Evolutionary conservation across 2,329 filamentous ascomycete genomes (phyloP).

Genomic region (Colletotrichum brevisporum): DNA sequence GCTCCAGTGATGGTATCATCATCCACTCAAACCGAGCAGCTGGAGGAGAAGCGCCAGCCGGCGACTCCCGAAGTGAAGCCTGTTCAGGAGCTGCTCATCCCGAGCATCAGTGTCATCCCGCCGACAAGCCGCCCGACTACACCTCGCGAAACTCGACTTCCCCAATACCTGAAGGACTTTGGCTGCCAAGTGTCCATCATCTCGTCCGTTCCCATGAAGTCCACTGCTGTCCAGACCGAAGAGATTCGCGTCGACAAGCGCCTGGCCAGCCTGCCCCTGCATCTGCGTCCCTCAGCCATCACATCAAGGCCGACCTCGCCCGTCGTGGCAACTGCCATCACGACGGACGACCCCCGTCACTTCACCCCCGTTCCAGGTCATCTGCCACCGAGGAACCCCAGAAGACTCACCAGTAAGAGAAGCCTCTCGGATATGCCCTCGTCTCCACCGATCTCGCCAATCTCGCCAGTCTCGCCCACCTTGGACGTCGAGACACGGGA

Average conservation of each 20-base stretch:
- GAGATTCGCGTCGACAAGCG: slow-evolving; percentile 88
- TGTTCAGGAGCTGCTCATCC: slow-evolving; percentile 69
- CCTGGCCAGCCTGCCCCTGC: slow-evolving; percentile 79
- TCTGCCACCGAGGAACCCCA: slow-evolving; percentile 72
- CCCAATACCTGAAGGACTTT: slow-evolving; percentile 86
- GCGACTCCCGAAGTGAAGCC: slow-evolving; percentile 34
- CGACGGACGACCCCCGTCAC: slow-evolving; percentile 54
- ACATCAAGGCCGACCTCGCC: slow-evolving; percentile 72
- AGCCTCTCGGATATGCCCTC: slow-evolving; percentile 65
- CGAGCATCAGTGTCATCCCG: slow-evolving; percentile 92
- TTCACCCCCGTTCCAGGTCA: slow-evolving; percentile 68
- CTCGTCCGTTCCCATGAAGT: slow-evolving; percentile 65
- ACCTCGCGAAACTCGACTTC: slow-evolving; percentile 79
- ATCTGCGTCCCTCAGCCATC: slow-evolving; percentile 85
- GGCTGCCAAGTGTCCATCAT: slow-evolving; percentile 81
- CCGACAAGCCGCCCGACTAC: slow-evolving; percentile 87
- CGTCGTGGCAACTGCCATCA: slow-evolving; percentile 49
- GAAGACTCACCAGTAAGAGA: slow-evolving; percentile 63
- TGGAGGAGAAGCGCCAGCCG: slow-evolving; percentile 42
- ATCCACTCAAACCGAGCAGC: slow-evolving; percentile 73
- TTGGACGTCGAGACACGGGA: slow-evolving; percentile 66
- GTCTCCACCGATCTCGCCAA: slow-evolving; percentile 58
- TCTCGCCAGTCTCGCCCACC: slow-evolving; percentile 22
- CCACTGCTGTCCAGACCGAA: slow-evolving; percentile 82
- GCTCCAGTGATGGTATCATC: slow-evolving; percentile 63